Evolutionary conservation across 2,329 filamentous ascomycete species (phyloP), one percentile per base, ranked within the genome.

Genomic region (Beauveria sp.): DNA sequence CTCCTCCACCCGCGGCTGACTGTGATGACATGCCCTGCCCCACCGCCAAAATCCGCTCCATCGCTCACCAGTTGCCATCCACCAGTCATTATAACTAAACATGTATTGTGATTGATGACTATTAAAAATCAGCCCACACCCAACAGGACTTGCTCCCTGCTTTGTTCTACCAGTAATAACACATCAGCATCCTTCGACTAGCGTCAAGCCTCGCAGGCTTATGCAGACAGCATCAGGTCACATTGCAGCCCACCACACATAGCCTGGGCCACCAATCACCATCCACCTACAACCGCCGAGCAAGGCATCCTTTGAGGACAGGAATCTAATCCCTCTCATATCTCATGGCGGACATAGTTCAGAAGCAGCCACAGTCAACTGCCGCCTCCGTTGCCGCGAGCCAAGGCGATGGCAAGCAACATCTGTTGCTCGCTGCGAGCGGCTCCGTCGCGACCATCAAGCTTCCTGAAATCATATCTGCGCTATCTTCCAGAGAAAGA

Each of bases 401-500:
- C 4, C 67, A 71, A 20, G 63, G 63, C 34, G 77, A 79, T 56
- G 73, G 73, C 64, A 79, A 78, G 63, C 68, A 67, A 14, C 77
- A 79, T 59, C 67, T 79, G 14, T 68, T 79, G 1, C 70, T 79
- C 6, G 76, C 77, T 0, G 75, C 75, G 5, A 65, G 65, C 7
- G 77, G 78, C 30, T 80, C 89, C 1, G 91, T 96, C n/a, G 93
- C 93, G 16, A 91, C 90, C 7, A 96, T 96, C 70, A 97, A 97
- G 71, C 77, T 91, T 3, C 86, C 86, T 1, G 77, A 82, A 45
- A 90, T 93, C 66, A 78, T 88, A 63, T 69, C 75, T 20, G 79
- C 85, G 1, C 81, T 93, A 4, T 79, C 75, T 18, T 67, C 70
- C 50, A 80, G 67, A 68, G 71, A 65, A 70, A 81, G 76, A 53